These are phyloP conservation scores for Xerocomus nothofagi DNA, from an alignment of 1,284 basidiomycete genomes.

Conservation along the genomic window DNA sequence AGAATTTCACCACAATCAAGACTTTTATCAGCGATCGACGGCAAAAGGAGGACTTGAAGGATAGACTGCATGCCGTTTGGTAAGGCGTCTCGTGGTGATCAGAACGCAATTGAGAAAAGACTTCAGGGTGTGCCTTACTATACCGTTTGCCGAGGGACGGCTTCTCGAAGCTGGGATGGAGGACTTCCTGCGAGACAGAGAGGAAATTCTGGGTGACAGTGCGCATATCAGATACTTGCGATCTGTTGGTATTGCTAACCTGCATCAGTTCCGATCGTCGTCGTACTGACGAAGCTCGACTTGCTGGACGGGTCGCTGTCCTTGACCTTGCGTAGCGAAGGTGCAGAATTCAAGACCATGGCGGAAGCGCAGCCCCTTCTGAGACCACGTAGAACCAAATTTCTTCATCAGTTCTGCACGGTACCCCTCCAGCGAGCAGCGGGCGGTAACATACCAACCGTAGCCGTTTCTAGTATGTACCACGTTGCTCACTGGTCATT, in stretches of 20 bases:
- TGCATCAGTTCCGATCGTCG: not conserved
- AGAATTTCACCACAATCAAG: not conserved
- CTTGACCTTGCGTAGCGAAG: not conserved
- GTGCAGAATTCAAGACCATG: not conserved
- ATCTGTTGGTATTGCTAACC: not conserved
- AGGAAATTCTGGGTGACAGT: not conserved
- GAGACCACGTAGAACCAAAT: not conserved
- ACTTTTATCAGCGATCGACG: not conserved
- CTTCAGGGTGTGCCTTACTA: not conserved
- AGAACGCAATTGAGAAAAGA: not conserved
- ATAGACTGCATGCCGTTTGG: conserved; percentile 1
- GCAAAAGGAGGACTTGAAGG: not conserved
- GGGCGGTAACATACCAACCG: not conserved
- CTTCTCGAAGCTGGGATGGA: conserved; percentile 1
- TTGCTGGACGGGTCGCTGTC: not conserved
- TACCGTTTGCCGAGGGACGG: not conserved
- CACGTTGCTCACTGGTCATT: not conserved
- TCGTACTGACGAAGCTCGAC: not conserved
- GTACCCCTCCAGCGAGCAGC: not conserved
- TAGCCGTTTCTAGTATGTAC: not conserved
- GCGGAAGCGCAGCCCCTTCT: not conserved
- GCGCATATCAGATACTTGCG: not conserved
- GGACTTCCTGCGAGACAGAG: not conserved
- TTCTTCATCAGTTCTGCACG: not conserved
- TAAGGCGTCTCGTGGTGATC: not conserved